Evolutionary conservation across 2,329 filamentous ascomycete species (phyloP), one percentile per base, ranked within the genome.

Genomic region (Tolypocladium cylindrosporum): DNA sequence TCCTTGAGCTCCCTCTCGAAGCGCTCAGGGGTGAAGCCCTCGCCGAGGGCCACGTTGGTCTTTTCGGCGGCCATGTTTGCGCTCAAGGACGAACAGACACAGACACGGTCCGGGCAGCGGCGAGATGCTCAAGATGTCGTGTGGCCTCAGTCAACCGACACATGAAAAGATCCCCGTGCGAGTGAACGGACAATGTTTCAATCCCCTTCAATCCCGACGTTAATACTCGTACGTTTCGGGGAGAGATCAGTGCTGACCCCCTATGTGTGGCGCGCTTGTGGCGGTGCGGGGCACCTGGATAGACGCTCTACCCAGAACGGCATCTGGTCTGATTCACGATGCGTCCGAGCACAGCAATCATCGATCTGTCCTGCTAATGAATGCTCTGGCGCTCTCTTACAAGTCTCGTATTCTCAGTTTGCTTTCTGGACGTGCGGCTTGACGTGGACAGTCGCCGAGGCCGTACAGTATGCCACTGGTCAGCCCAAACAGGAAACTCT

Each of bases 1-100:
- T 72, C 65, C 62, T 77, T 74, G 57, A 84, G 78, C 63, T 85
- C 81, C 59, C 72, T 72, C 64, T 83, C 79, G 64, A 83, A 83
- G 54, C 73, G 74, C 60, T 80, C 74, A n/a, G 77, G 77, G 4
- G 77, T 79, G 66, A 78, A 75, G 43, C 73, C 65, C 56, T 69
- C 61, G 16, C 68, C 59, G 59, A 62, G 56, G 58, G 56, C 50
- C 45, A 52, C 54, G 19, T 55, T 43, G 27, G 40, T 51, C 24
- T 56, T 51, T 19, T 54, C 16, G 14, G 55, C n/a, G 42, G 53
- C 42, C 55, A 51, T 54, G 48, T 51, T 19, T 51, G 31, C 19
- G 48, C 31, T 21, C 31, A 21, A 36, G 19, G 4, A 36, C 9
- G 5, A 21, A 51, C 14, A n/a, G 48, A 21, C 21, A 16, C 31